A percentile compares a stretch with the other conserved stretches of the same genome.
Conservation (phyloP, 805 yeast species). For the Wickerhamomyces hampshirensis region DNA sequence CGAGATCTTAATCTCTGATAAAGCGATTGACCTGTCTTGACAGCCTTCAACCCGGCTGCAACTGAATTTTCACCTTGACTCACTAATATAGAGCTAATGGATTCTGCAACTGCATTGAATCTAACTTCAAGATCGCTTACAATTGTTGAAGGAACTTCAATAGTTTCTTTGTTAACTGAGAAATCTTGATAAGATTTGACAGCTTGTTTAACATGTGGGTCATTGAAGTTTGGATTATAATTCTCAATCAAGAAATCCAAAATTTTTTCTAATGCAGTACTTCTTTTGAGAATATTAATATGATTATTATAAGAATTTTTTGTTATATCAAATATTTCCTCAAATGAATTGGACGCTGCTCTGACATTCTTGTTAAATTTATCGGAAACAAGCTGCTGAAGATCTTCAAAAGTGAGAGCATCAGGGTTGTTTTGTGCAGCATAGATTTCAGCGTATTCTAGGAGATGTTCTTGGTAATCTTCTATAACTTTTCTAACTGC, state of each 20-base stretch:
- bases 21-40: slow-evolving; percentile 2
- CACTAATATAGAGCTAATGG: not conserved
- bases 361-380: slow-evolving; percentile 2
- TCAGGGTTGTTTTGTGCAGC: not conserved
- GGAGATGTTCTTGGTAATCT: slow-evolving; percentile 26
- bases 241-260: slow-evolving; percentile 43
- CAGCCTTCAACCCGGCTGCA: slow-evolving; percentile 2
- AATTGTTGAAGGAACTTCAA: not conserved
- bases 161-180: slow-evolving; percentile 8
- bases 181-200: slow-evolving; percentile 50
- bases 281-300: slow-evolving; percentile 3
- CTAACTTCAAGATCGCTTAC: not conserved
- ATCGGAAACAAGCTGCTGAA: not conserved
- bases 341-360: slow-evolving; percentile 5
- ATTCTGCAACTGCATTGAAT: not conserved
- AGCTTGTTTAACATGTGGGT: slow-evolving; percentile 61
- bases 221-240: slow-evolving; percentile 76
- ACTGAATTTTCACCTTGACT: not conserved
- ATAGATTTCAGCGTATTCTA: slow-evolving; percentile 7
- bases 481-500: slow-evolving; percentile 75
- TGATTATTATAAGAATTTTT: slow-evolving; percentile 8
- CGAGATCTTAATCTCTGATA: slow-evolving; percentile 9
- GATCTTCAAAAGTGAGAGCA: not conserved
- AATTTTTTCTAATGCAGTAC: slow-evolving; percentile 36
- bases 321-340: slow-evolving; percentile 7